phyloP scores from a whole-genome alignment of 2,329 filamentous ascomycete genomes.

The Aureobasidium sp. region DNA sequence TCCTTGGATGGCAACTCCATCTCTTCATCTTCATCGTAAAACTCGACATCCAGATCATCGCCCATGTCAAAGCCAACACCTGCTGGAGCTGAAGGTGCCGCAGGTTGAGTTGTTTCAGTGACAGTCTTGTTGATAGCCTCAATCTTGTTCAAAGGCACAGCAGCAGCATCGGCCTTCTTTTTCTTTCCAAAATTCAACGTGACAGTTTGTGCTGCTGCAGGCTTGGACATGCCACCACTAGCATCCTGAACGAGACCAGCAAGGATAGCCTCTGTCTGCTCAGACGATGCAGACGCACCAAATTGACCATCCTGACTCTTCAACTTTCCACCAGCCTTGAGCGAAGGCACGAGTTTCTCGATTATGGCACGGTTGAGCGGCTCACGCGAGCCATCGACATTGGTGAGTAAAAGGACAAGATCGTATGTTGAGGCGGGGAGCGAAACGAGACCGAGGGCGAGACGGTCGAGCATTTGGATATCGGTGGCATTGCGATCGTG shows the following conservation, averaged over 20 bases:
- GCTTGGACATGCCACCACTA: constrained; percentile 63
- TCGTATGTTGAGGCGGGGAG: constrained; percentile 76
- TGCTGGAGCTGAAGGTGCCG: constrained; percentile 44
- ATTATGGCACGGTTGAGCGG: constrained; percentile 67
- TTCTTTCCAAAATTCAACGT: constrained; percentile 54
- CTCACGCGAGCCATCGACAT: constrained; percentile 59
- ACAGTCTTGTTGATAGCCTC: constrained; percentile 31
- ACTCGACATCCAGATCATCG: constrained; percentile 52
- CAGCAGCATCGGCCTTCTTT: constrained; percentile 44
- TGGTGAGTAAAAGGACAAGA: constrained; percentile 73
- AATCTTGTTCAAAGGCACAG: constrained; percentile 29
- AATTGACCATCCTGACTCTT: constrained; percentile 62
- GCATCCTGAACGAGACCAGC: constrained; percentile 63
- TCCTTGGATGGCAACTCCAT: constrained; percentile 31
- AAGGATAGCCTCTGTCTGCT: constrained; percentile 73
- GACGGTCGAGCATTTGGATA: constrained; percentile 94
- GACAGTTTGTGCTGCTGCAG: constrained; percentile 28
- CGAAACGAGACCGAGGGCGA: constrained; percentile 71
- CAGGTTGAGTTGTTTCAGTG: constrained; percentile 31
- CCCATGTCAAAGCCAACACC: constrained; percentile 62
- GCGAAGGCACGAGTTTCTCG: constrained; percentile 58
- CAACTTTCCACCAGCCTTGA: constrained; percentile 63
- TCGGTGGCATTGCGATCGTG: constrained; percentile 74
- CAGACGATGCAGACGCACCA: constrained; percentile 36
- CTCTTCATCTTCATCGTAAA: constrained; percentile 29